Conservation (phyloP, 192 early-diverging fungal species). For the Kickxella alabastrina region DNA sequence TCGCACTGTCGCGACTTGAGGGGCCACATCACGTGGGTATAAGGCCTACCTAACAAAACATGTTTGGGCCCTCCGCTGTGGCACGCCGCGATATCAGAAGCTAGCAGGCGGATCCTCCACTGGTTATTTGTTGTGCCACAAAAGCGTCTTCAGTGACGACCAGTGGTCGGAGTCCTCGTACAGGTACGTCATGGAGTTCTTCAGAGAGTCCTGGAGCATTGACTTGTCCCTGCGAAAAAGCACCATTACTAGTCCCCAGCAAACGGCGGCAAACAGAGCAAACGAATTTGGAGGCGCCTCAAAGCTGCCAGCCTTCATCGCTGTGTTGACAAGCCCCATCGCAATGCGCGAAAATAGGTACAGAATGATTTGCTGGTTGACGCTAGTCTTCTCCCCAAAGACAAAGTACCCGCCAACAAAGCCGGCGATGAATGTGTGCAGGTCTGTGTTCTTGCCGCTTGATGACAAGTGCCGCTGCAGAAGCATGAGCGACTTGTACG, state of each 20-base stretch:
- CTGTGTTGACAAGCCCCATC: conserved; percentile 80
- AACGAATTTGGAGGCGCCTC: conserved; percentile 77
- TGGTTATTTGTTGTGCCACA: conserved; percentile 80
- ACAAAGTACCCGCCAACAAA: conserved; percentile 87
- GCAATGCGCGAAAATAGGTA: conserved; percentile 92
- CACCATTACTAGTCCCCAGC: conserved; percentile 96
- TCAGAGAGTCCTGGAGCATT: conserved; percentile 84
- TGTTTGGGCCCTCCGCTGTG: no score
- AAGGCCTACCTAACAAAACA: no score
- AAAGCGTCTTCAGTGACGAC: conserved; percentile 65
- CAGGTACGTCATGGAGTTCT: conserved; percentile 91
- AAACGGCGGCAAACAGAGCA: conserved; percentile 87
- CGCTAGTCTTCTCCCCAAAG: conserved; percentile 91
- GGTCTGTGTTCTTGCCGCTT: conserved; percentile 67
- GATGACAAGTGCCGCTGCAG: conserved; percentile 62
- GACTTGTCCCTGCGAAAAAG: conserved; percentile 86
- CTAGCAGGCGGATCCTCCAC: no score
- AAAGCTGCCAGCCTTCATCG: conserved; percentile 65
- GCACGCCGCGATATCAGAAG: no score
- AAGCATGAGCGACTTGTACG: conserved; percentile 90
- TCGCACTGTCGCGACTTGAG: no score
- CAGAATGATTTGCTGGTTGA: conserved; percentile 95
- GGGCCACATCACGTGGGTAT: no score
- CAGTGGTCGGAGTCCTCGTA: conserved; percentile 86
- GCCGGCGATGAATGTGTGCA: conserved; percentile 88